phyloP scores from a whole-genome alignment of 2,329 filamentous ascomycete genomes.

The Neoscytalidium dimidiatum region DNA sequence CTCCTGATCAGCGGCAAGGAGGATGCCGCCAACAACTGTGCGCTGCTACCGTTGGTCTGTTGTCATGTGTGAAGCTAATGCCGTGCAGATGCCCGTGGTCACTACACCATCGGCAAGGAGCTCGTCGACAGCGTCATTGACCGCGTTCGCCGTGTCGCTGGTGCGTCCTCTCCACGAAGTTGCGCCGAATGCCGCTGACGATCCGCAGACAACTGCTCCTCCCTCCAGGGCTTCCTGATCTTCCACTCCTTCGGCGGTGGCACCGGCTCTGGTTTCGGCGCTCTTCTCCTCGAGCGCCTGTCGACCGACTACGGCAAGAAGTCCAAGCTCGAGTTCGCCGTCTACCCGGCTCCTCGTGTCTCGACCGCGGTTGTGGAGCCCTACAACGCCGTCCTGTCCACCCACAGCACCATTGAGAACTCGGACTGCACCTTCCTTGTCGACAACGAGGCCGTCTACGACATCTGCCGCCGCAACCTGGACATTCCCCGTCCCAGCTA shows the following conservation, averaged over 20 bases:
- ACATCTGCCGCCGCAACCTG: slow-evolving; percentile 97
- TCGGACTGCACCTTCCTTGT: slow-evolving; percentile 99
- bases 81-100: slow-evolving; percentile 80
- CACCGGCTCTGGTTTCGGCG: slow-evolving; percentile 98
- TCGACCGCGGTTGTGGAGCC: slow-evolving; percentile 98
- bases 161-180: not conserved
- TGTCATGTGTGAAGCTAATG: slow-evolving; percentile 11
- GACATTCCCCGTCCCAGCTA: slow-evolving; percentile 97
- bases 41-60: not conserved
- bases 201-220: slow-evolving; percentile 79
- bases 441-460: slow-evolving; percentile 99
- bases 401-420: slow-evolving; percentile 98
- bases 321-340: slow-evolving; percentile 99
- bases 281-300: slow-evolving; percentile 96
- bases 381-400: slow-evolving; percentile 99
- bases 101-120: slow-evolving; percentile 99
- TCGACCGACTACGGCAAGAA: slow-evolving; percentile 99
- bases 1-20: slow-evolving; percentile 99
- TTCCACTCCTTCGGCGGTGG: slow-evolving; percentile 99
- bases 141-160: slow-evolving; percentile 92
- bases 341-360: slow-evolving; percentile 97
- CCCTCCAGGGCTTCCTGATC: slow-evolving; percentile 98
- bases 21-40: slow-evolving; percentile 95
- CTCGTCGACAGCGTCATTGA: slow-evolving; percentile 97
- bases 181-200: not conserved